Base-by-base conservation (phyloP, 176 grass and related monocot species). In the Saccharum spontaneum region DNA sequence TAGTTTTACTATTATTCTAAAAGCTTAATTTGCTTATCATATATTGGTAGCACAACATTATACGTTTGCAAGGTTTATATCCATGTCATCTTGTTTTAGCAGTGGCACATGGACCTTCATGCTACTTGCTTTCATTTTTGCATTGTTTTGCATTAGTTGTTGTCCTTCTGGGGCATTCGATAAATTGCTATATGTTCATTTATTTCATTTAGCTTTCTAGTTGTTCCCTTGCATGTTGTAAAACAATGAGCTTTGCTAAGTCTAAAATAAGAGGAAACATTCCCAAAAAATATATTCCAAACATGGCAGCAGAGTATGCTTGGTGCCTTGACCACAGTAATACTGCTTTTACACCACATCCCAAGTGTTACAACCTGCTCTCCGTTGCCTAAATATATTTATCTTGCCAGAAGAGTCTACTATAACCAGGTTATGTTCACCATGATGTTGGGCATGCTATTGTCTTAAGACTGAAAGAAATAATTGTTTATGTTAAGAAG, bases 61-160 rank as follows among this genome's bases (percentile, higher is more conserved):
- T 82, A 52, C 40, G 44, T 12, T 86, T 86, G 46, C 23, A 67
- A 67, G 55, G 72, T 31, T 33, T 89, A 4, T 76, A 13, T 50
- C 50, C 12, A 28, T 80, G 45, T 3, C 20, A 81, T 68, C 45
- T 10, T 67, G 43, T 80, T 44, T 48, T 67, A 50, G 18, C 12
- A 67, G 28, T 36, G 62, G 17, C 17, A 60, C 57, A 79, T 68
- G 23, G 49, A 28, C 8, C 4, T 79, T 59, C n/a, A 37, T 52
- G 68, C 60, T 9, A 45, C 13, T 79, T 73, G 37, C n/a, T 55
- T 66, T 37, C 62, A 12, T 40, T 6, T 33, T 23, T 73, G 0
- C 22, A 59, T 67, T 59, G 37, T 5, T 60, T 74, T 17, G 6
- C n/a, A 69, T 39, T 80, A 17, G 3, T 72, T 31, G 8, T 75